These are phyloP conservation scores for Aureobasidium sp. DNA, from an alignment of 2,329 filamentous ascomycete genomes.

Conservation along the genomic window DNA sequence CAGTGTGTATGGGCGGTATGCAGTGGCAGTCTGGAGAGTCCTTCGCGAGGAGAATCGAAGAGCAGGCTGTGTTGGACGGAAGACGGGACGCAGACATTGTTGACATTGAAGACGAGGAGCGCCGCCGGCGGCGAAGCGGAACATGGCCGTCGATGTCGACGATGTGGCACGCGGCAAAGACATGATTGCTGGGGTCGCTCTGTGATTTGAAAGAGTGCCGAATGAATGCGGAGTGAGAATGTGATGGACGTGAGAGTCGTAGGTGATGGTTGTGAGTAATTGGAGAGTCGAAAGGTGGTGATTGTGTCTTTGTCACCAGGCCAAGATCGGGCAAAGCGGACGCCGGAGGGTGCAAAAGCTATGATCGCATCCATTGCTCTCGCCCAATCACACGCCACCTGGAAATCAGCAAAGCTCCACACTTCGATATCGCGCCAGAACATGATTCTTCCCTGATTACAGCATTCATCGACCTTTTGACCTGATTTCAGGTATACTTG, in stretches of 20 bases:
- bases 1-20: constrained; percentile 56
- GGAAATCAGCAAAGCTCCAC: background rate
- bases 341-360: constrained; percentile 3
- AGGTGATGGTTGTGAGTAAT: background rate
- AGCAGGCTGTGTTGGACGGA: background rate
- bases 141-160: constrained; percentile 22
- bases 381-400: background rate
- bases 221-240: background rate
- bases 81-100: constrained; percentile 37
- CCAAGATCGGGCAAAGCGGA: background rate
- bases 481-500: no score
- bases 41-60: constrained; percentile 45
- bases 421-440: background rate
- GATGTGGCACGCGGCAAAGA: constrained; percentile 6
- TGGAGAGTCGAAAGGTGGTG: background rate
- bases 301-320: constrained; percentile 12
- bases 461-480: no score
- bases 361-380: constrained; percentile 2
- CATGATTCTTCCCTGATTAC: background rate
- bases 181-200: constrained; percentile 23
- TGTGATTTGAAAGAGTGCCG: background rate
- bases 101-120: constrained; percentile 31
- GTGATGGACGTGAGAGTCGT: background rate
- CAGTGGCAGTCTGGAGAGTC: constrained; percentile 59
- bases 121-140: constrained; percentile 28